phyloP scores from a whole-genome alignment of 257 asterid genomes.

The Jasminum sambac region DNA sequence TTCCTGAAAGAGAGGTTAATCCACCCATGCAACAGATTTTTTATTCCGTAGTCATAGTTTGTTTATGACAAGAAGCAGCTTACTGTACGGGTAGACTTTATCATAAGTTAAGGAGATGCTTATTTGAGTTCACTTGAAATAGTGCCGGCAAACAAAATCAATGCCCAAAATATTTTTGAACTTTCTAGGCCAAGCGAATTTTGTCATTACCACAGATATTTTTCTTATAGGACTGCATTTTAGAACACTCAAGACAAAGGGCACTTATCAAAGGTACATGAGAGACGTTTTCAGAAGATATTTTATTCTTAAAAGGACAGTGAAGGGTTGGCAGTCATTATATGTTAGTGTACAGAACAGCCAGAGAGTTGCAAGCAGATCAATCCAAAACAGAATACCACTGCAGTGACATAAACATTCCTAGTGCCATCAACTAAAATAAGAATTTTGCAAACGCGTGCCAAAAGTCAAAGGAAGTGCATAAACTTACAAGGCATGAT shows the following conservation, averaged over 20 bases:
- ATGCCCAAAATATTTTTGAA: neutral
- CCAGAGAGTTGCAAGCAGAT: conserved; percentile 5
- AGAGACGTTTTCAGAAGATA: too few species aligned
- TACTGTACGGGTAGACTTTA: neutral
- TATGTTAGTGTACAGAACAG: neutral
- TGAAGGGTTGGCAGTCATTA: too few species aligned
- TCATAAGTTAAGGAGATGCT: neutral
- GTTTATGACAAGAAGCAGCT: neutral
- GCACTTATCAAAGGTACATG: neutral
- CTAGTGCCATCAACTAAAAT: conserved; percentile 7
- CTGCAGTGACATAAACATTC: neutral
- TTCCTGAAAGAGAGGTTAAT: neutral
- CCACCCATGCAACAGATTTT: neutral
- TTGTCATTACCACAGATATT: neutral
- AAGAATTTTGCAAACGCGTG: neutral
- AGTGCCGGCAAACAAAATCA: neutral
- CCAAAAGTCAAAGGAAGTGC: conserved; percentile 16
- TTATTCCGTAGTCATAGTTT: neutral
- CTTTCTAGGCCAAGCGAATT: neutral
- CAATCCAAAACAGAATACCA: neutral
- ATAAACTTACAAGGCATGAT: conserved; percentile 85
- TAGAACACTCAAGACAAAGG: neutral
- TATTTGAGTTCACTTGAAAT: neutral
- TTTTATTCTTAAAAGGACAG: neutral
- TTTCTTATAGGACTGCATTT: neutral